A percentile compares a stretch with the other conserved stretches of the same genome.
Evolutionary conservation across 1,284 basidiomycete genomes (phyloP).

Genomic region (Melampsora americana): DNA sequence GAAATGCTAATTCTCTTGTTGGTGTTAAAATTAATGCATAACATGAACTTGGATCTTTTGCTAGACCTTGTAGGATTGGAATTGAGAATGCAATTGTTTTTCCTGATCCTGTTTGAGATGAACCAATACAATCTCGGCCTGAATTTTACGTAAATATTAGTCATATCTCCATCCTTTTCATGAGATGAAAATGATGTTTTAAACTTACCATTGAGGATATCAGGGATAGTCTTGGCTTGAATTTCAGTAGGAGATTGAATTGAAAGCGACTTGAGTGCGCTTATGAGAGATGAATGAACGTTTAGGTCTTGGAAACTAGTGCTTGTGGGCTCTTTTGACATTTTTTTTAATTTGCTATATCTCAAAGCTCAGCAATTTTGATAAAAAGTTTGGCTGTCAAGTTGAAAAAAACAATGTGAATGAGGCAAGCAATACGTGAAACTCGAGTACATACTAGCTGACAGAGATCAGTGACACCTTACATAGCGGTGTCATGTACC

Average conservation of each 20-base stretch:
- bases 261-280: constrained; percentile 74
- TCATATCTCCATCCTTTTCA: constrained; percentile 34
- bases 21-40: constrained; percentile 91
- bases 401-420: neutral
- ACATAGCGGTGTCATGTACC: neutral
- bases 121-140: constrained; percentile 91
- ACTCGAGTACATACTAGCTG: neutral
- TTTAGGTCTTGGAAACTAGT: constrained; percentile 61
- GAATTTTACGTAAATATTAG: constrained; percentile 47
- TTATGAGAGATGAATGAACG: constrained; percentile 68
- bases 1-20: constrained; percentile 91
- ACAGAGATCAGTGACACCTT: neutral
- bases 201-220: constrained; percentile 67
- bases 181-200: constrained; percentile 45
- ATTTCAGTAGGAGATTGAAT: constrained; percentile 84
- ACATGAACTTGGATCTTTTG: constrained; percentile 84
- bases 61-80: constrained; percentile 86
- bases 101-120: constrained; percentile 95
- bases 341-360: neutral
- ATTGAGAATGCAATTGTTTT: constrained; percentile 97
- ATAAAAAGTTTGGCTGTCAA: no score
- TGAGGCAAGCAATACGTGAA: neutral
- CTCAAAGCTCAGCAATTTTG: no score
- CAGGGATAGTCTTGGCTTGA: constrained; percentile 83
- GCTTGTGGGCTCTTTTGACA: constrained; percentile 5